Conservation (phyloP, 2,329 filamentous ascomycete species). For the Xylogone sp. region DNA sequence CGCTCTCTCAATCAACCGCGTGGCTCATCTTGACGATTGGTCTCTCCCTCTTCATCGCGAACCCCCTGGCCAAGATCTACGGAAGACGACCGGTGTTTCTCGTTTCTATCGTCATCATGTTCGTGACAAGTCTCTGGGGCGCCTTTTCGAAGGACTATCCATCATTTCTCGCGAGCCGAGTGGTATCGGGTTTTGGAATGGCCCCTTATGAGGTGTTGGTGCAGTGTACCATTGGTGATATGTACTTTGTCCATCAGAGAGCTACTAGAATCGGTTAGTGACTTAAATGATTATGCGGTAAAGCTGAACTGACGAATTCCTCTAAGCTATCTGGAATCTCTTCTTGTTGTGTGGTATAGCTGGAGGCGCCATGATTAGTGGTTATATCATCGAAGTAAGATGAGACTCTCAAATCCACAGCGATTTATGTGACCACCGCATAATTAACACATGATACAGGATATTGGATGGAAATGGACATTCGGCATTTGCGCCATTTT, state of each 20-base stretch:
- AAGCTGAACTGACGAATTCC: neutral
- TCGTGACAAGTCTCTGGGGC: constrained; percentile 45
- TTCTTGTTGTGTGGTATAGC: constrained; percentile 35
- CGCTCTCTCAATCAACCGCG: constrained; percentile 40
- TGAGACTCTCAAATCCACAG: too few relatives aligned
- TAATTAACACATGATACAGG: constrained; percentile 17
- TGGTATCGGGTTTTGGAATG: constrained; percentile 45
- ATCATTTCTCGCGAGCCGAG: constrained; percentile 42
- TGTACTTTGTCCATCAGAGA: constrained; percentile 41
- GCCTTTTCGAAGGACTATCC: constrained; percentile 37
- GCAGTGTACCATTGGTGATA: constrained; percentile 43
- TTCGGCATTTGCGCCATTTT: constrained; percentile 35
- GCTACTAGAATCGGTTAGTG: constrained; percentile 27
- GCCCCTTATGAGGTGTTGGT: constrained; percentile 49
- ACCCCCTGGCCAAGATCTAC: constrained; percentile 47
- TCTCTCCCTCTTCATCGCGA: constrained; percentile 44
- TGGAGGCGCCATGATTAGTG: constrained; percentile 33
- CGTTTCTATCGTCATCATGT: constrained; percentile 41
- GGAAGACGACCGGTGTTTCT: constrained; percentile 48
- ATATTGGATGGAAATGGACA: constrained; percentile 36
- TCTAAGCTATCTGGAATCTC: constrained; percentile 32
- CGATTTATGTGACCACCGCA: too few relatives aligned
- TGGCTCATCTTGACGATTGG: constrained; percentile 47
- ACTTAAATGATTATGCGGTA: neutral
- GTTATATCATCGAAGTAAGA: constrained; percentile 32